phyloP scores from a whole-genome alignment of 140 eudicot genomes.

The Senecio squalidus region DNA sequence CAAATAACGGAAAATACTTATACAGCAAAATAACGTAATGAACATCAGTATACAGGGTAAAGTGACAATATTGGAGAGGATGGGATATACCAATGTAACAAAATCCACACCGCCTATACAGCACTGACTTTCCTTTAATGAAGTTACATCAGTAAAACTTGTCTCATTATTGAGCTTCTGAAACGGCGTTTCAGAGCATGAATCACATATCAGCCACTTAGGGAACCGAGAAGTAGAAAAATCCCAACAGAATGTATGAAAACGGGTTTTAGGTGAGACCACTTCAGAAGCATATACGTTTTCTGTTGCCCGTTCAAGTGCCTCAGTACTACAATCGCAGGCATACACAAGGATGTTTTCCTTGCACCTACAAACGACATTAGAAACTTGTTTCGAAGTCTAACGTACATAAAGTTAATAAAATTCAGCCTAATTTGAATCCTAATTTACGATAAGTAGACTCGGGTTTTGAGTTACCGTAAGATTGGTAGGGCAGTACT shows the following conservation, averaged over 20 bases:
- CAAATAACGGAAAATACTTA: neutral
- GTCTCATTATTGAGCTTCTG: conserved; percentile 11
- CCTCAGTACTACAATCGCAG: conserved; percentile 85
- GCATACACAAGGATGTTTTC: conserved; percentile 52
- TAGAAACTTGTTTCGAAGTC: neutral
- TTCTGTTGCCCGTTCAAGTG: conserved; percentile 76
- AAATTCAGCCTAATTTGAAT: no score
- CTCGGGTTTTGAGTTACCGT: conserved; percentile 66
- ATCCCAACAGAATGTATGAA: conserved; percentile 69
- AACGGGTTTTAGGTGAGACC: conserved; percentile 33
- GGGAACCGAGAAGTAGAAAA: conserved; percentile 51
- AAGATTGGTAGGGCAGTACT: conserved; percentile 79
- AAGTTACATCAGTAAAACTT: conserved; percentile 13
- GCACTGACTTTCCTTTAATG: conserved; percentile 35
- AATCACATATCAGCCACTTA: conserved; percentile 65
- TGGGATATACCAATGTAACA: conserved; percentile 64
- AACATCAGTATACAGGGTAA: neutral
- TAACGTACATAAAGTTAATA: no score
- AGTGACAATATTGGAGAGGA: neutral
- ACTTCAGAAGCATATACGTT: conserved; percentile 34
- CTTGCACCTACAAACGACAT: conserved; percentile 40
- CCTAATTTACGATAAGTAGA: no score
- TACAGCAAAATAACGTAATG: neutral
- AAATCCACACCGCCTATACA: conserved; percentile 81
- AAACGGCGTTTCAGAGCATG: conserved; percentile 34